Base-by-base conservation (phyloP, 1,284 basidiomycete species). In the Ganoderma lingzhi region DNA sequence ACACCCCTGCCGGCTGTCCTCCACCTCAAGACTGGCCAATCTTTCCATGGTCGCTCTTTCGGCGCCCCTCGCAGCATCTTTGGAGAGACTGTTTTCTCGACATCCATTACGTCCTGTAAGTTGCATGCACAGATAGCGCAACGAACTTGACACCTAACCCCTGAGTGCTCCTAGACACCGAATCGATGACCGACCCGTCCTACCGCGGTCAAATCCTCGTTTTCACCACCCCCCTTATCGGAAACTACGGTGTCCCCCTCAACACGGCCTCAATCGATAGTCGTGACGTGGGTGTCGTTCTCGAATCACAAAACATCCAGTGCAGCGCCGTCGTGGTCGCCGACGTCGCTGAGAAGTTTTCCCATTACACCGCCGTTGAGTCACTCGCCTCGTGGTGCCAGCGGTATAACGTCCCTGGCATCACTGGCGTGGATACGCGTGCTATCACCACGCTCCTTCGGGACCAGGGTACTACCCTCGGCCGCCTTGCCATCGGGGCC, bases 181-280 rank as follows among this genome's bases (percentile, higher is more conserved):
- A 99, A 83, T 98, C 96, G 17, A 98, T 99, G 96, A 99, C 97
- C 60, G 97, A 99, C 80, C 97, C 97, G 6, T 99, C 98, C 10
- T 99, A 99, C 83, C 94, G 96, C 45, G 94, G 96, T 65, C 98
- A 99, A 83, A 96, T 99, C 76, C 89, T 99, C 71, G 96, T 99
- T 70, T 99, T 99, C 84, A 99, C 97, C 37, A 95, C 97, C 5
- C 97, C 98, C 32, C 90, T 99, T 82, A 98, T 99, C 75, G 98
- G 98, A 63, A 99, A 99, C 82, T 99, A 99, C 79, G 97, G 98
- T 72, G 96, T 99, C 3, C 97, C 97, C 12, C 78, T 81, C 64
- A 99, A 99, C 82, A 86, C 84, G 44, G 84, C 93, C 3, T 89
- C 95, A 5, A 81, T 90, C 30, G 87, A 97, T 74, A 88, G 88